Evolutionary conservation across 192 early-diverging fungal species (phyloP), one percentile per base, ranked within the genome.

Genomic region (Pilaira anomala): DNA sequence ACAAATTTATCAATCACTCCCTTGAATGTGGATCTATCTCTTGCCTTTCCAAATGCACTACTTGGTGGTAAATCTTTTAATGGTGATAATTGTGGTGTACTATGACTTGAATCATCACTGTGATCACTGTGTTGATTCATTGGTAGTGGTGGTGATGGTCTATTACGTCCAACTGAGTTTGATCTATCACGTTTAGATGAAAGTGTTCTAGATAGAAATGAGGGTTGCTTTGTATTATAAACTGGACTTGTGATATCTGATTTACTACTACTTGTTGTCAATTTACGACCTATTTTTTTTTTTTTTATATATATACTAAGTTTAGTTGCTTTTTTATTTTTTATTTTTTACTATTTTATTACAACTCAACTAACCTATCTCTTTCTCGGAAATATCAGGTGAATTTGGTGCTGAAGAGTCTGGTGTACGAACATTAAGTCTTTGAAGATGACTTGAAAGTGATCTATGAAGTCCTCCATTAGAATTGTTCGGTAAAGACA

Each of bases 1-100:
- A 79, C 80, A 50, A 85, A 68, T 45, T 77, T 80, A 50, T 73
- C 78, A 28, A 84, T 76, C 9, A 81, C 83, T 18, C 75, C 83
- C 55, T 85, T 85, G 50, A 85, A 76, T 0, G 83, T 78, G 16
- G 57, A 63, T 18, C 63, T 72, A 69, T 68, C 81, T 39, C 61
- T 73, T 19, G 48, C 44, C 49, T 55, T 69, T 26, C 66, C 68
- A 28, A 51, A 28, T 16, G 60, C 19, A 36, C 46, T 45, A 49
- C 30, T 49, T 18, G 53, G 26, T 18, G 53, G 26, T 12, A 28
- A n/a, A n/a, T 65, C 63, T 56, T 65, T 65, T 4, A 45, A 25
- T 9, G 54, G 53, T n/a, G 53, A 58, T 51, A 39, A 45, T 39
- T 33, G 53, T 19, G 60, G 44, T 12, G 48, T 16, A 39, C 26